A percentile compares a stretch with the other conserved stretches of the same genome.
Conservation (phyloP, 352 stramenopile genomes). For the Halophytophthora polymorphica region DNA sequence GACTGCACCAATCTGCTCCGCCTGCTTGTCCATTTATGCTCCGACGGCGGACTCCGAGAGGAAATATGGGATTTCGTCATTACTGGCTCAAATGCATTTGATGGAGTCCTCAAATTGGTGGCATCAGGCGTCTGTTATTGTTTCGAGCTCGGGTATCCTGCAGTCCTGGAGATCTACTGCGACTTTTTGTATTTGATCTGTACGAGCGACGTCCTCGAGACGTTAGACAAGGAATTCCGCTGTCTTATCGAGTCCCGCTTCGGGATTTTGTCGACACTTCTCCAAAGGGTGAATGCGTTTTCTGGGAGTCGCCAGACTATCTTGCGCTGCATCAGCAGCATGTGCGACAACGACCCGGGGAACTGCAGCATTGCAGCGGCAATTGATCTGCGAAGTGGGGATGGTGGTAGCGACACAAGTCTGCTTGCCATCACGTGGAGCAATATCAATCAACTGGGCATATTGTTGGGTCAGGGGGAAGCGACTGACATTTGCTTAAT, state of each 20-base stretch:
- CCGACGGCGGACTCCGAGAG: slow-evolving; percentile 13
- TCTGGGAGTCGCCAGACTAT: background rate
- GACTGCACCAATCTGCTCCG: slow-evolving; percentile 8
- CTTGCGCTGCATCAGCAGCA: too few species aligned
- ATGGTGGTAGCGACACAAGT: too few species aligned
- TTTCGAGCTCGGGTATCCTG: background rate
- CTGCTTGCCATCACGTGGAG: too few species aligned
- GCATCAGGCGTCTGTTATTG: background rate
- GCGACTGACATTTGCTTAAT: too few species aligned
- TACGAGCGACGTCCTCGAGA: slow-evolving; percentile 1
- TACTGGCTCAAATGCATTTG: background rate
- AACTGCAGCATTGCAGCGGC: too few species aligned
- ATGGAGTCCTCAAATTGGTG: slow-evolving; percentile 6
- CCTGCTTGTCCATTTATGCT: slow-evolving; percentile 7
- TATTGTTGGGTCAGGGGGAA: too few species aligned
- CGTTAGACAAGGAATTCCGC: slow-evolving; percentile 9
- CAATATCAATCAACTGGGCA: too few species aligned
- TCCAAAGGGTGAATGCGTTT: slow-evolving; percentile 3
- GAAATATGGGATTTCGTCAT: slow-evolving; percentile 12
- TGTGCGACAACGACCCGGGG: too few species aligned
- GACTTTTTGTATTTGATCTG: slow-evolving; percentile 14
- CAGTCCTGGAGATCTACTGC: slow-evolving; percentile 12
- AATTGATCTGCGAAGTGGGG: too few species aligned
- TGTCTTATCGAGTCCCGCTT: slow-evolving; percentile 1
- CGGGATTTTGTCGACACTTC: slow-evolving; percentile 13